Conservation (phyloP, 2,329 filamentous ascomycete genomes). For the Phaeoacremonium minimum region DNA sequence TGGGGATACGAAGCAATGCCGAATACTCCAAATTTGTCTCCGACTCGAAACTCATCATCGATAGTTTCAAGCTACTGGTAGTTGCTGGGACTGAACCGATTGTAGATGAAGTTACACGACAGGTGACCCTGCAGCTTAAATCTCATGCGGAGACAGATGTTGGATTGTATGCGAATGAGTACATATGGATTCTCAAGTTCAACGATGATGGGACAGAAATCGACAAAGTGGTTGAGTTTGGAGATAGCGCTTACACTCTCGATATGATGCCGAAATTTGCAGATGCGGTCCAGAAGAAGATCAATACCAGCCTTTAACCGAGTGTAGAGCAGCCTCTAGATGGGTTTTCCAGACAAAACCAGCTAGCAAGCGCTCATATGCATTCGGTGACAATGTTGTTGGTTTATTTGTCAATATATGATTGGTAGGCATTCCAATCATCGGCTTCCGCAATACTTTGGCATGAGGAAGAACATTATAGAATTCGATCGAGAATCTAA, state of each 20-base stretch:
- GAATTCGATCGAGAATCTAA: too few species aligned
- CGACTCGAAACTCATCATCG: neutral
- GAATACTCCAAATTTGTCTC: neutral
- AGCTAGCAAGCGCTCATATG: too few species aligned
- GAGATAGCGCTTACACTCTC: slow-evolving; percentile 13
- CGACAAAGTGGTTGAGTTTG: slow-evolving; percentile 15
- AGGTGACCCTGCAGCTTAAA: slow-evolving; percentile 13
- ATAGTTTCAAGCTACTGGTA: neutral
- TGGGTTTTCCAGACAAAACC: too few species aligned
- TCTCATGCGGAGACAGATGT: slow-evolving; percentile 10
- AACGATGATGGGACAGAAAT: slow-evolving; percentile 13
- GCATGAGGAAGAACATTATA: too few species aligned
- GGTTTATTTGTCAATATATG: too few species aligned
- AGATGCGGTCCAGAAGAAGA: too few species aligned
- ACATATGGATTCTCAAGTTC: slow-evolving; percentile 13
- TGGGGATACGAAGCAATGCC: neutral
- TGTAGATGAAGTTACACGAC: slow-evolving; percentile 12
- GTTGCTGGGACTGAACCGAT: neutral
- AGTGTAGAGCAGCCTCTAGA: too few species aligned
- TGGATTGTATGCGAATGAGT: slow-evolving; percentile 16
- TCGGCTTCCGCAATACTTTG: too few species aligned
- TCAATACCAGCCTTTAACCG: too few species aligned
- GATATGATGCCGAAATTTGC: too few species aligned
- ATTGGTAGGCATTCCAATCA: too few species aligned
- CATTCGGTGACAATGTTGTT: too few species aligned